Conservation (phyloP, 495 filamentous ascomycete species). For the Podospora pseudocomata region DNA sequence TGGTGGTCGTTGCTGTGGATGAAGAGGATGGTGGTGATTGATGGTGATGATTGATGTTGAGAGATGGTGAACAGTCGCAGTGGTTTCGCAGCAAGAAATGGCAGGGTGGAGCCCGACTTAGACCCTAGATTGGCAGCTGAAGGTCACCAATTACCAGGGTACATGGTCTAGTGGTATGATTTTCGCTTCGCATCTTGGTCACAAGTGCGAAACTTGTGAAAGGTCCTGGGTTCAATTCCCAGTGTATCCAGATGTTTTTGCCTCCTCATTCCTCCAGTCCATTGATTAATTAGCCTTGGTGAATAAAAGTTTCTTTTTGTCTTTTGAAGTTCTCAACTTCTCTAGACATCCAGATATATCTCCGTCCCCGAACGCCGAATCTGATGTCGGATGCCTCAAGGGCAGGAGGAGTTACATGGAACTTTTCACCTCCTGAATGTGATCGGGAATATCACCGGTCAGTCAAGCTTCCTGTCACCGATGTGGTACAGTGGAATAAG, state of each 20-base stretch:
- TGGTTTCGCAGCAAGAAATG: neutral
- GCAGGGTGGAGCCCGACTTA: neutral
- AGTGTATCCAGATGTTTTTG: neutral
- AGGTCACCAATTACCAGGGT: neutral
- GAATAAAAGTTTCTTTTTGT: no score
- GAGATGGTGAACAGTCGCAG: neutral
- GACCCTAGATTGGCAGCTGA: neutral
- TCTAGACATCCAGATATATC: no score
- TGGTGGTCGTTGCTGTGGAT: neutral
- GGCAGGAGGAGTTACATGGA: no score
- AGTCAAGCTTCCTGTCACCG: no score
- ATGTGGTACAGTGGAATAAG: no score
- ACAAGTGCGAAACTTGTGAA: neutral
- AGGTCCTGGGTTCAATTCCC: slow-evolving; percentile 1
- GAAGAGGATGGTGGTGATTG: no score
- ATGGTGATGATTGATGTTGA: neutral
- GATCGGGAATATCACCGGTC: no score
- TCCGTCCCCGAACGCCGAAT: no score
- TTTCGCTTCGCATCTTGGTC: neutral
- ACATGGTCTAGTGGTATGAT: slow-evolving; percentile 4
- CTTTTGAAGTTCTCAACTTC: no score
- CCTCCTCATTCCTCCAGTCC: neutral
- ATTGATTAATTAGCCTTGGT: no score
- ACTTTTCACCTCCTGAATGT: no score
- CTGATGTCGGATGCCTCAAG: no score